Evolutionary conservation across 768 basidiomycete species (phyloP), one percentile per base, ranked within the genome.

Genomic region (Sporobolomyces pararoseus): DNA sequence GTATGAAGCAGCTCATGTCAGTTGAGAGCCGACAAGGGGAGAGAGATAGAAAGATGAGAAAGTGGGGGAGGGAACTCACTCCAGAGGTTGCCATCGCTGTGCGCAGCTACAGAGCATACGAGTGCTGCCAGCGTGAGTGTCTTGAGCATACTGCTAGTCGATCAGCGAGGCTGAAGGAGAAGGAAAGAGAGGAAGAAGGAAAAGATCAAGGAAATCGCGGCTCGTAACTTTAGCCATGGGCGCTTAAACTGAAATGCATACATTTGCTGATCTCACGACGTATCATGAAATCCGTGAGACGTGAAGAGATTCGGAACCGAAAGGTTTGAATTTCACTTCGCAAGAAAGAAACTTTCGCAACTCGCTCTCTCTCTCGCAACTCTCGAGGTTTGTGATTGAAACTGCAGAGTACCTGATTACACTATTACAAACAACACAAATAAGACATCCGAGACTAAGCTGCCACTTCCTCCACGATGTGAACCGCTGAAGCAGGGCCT

Each of bases 401-500:
- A n/a, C n/a, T n/a, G n/a, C n/a, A n/a, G n/a, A n/a, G n/a, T n/a
- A n/a, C n/a, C n/a, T n/a, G n/a, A n/a, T n/a, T n/a, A n/a, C n/a
- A n/a, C n/a, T n/a, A n/a, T n/a, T n/a, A n/a, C n/a, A 21, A 31
- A 31, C 25, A 25, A 57, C 55, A 57, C 14, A 46, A 7, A 61
- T 13, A 46, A 7, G 23, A 39, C 25, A 3, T 19, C 17, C 13
- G 34, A 35, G 14, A 35, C 31, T 49, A 50, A 35, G 31, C 31
- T n/a, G 19, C 32, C 14, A 37, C 27, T 16, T 34, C 61, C 21
- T 62, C 62, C 32, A 63, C 25, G n/a, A 63, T 4, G 32, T 61
- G 59, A 7, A 61, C 3, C 6, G 50, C 50, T 23, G 55, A 50
- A 3, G 62, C 62, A 10, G 68, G 68, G 0, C 62, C 68, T 32